phyloP scores from a whole-genome alignment of 2,329 filamentous ascomycete genomes.

The Claviceps sp. region DNA sequence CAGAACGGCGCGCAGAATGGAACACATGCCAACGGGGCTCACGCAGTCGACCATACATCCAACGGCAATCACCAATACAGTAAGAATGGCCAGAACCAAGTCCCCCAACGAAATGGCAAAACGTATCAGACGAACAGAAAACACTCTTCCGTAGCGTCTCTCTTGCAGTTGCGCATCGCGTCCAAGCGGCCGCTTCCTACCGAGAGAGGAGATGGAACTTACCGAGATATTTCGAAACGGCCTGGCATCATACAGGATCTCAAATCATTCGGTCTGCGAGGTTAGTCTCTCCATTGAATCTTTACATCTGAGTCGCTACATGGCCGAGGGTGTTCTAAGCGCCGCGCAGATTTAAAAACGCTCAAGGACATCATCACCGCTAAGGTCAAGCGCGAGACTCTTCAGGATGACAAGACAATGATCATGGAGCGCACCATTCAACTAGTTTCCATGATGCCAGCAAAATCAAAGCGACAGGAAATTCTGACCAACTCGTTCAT shows the following conservation, averaged over 20 bases:
- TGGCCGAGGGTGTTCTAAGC: neutral
- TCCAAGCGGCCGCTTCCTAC: constrained; percentile 49
- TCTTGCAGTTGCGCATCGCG: constrained; percentile 26
- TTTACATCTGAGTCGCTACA: neutral
- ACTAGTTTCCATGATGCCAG: constrained; percentile 51
- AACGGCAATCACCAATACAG: constrained; percentile 5
- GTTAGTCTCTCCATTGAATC: constrained; percentile 15
- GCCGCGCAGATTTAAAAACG: constrained; percentile 42
- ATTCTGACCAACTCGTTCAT: constrained; percentile 56
- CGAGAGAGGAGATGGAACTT: constrained; percentile 50
- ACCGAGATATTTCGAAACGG: constrained; percentile 32
- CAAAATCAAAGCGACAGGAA: constrained; percentile 45
- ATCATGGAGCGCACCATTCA: constrained; percentile 63
- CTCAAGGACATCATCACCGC: constrained; percentile 45
- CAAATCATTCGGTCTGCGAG: constrained; percentile 35
- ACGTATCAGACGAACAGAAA: neutral
- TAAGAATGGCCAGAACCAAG: neutral
- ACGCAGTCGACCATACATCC: constrained; percentile 4
- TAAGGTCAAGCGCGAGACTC: constrained; percentile 48
- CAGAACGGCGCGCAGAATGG: constrained; percentile 12
- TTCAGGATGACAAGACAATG: constrained; percentile 64
- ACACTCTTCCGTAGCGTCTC: constrained; percentile 8
- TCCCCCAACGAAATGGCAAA: neutral
- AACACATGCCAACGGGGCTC: constrained; percentile 8
- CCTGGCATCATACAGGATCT: constrained; percentile 44